A percentile compares a stretch with the other conserved stretches of the same genome.
These are phyloP conservation scores for Ensete ventricosum DNA, from an alignment of 176 grass and related monocot genomes.

Conservation along the genomic window DNA sequence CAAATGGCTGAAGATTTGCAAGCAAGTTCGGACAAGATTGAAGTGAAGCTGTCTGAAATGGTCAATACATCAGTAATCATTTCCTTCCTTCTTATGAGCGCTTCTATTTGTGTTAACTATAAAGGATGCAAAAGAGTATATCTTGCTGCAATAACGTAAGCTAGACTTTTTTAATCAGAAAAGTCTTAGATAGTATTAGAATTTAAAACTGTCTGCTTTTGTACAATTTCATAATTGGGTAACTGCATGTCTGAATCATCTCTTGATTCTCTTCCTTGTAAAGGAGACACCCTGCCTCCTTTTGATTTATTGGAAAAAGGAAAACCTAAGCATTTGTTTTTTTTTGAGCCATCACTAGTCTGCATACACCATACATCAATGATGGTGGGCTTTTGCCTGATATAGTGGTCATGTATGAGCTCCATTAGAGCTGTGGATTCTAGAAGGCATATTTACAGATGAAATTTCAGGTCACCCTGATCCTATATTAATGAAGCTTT, in stretches of 20 bases:
- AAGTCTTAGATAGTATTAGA: background rate
- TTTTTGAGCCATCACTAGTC: no score
- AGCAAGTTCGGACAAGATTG: background rate
- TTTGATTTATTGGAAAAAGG: background rate
- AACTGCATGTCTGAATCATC: background rate
- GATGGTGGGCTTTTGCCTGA: no score
- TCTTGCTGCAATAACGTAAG: background rate
- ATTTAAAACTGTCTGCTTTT: background rate
- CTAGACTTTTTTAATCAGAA: background rate
- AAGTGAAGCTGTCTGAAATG: slow-evolving; percentile 2
- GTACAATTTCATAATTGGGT: background rate
- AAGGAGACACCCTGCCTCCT: background rate
- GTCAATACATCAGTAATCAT: background rate
- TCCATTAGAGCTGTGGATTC: background rate
- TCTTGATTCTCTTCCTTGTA: background rate
- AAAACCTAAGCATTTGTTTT: no score
- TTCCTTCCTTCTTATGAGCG: background rate
- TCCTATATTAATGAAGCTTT: background rate
- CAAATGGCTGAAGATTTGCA: background rate
- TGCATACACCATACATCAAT: no score
- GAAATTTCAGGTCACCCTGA: background rate
- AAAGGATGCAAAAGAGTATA: background rate
- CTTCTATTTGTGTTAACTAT: background rate
- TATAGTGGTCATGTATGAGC: no score
- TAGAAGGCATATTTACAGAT: background rate